Base-by-base conservation (phyloP, 345 rosid genomes). In the Murraya paniculata region DNA sequence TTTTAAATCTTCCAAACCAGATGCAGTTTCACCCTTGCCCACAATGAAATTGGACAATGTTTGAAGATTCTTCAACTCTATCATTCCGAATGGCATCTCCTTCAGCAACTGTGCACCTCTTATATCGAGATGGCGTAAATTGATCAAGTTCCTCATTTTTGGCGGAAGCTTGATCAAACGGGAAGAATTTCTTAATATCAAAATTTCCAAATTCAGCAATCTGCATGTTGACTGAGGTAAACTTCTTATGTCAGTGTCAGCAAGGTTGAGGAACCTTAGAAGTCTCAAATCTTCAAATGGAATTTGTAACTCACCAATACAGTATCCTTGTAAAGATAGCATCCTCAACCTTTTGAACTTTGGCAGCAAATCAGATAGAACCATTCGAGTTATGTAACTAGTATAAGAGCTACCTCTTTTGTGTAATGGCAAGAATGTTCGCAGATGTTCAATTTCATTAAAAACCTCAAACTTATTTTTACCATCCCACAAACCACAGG, bases 61-160 rank as follows among this genome's bases (percentile, higher is more conserved):
- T n/a, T n/a, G n/a, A n/a, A n/a, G n/a, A n/a, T n/a, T n/a, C n/a
- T n/a, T n/a, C n/a, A n/a, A n/a, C n/a, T n/a, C n/a, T n/a, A n/a
- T n/a, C n/a, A n/a, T n/a, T n/a, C n/a, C n/a, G n/a, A n/a, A n/a
- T n/a, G n/a, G n/a, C n/a, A n/a, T n/a, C n/a, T n/a, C n/a, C n/a
- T n/a, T n/a, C n/a, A n/a, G n/a, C n/a, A n/a, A n/a, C n/a, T n/a
- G n/a, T n/a, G n/a, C n/a, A 41, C n/a, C 72, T 22, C 64, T 41
- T 35, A 78, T 65, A 74, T 84, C 84, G 35, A 86, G 80, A 65
- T 79, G 73, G n/a, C 35, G 78, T 39, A 84, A 67, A 57, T 77
- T 71, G 19, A 56, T 66, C 64, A 86, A 33, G 4, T 33, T 33
- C 4, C 35, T 33, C 35, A 33, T 33, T 33, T 33, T 33, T 0